These are phyloP conservation scores for Penicillium sclerotigenum DNA, from an alignment of 2,329 filamentous ascomycete species.

Conservation along the genomic window DNA sequence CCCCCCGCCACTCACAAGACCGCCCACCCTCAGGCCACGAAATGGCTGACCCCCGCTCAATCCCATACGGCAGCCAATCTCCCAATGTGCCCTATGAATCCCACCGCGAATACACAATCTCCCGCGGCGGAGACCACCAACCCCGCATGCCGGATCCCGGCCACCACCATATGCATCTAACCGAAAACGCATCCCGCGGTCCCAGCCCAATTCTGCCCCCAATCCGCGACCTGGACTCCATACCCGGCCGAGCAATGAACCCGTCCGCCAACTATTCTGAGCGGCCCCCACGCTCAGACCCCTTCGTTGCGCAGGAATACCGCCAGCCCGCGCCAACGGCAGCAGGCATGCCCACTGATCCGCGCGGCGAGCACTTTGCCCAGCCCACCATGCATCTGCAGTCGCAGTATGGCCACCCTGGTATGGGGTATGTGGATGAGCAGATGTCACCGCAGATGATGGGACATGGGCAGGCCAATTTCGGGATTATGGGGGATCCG, in stretches of 20 bases:
- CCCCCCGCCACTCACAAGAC: constrained; percentile 31
- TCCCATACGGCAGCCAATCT: constrained; percentile 21
- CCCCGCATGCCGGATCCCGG: constrained; percentile 22
- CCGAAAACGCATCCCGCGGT: constrained; percentile 29
- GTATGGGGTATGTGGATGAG: constrained; percentile 34
- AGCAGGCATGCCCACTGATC: constrained; percentile 25
- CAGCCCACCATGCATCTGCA: constrained; percentile 28
- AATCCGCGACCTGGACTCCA: constrained; percentile 36
- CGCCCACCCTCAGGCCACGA: constrained; percentile 31
- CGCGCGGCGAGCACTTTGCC: constrained; percentile 24
- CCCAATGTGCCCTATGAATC: constrained; percentile 24
- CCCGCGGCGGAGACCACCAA: constrained; percentile 15
- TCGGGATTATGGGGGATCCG: constrained; percentile 38
- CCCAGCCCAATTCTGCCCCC: constrained; percentile 39
- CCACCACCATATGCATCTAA: constrained; percentile 18
- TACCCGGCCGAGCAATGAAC: constrained; percentile 29
- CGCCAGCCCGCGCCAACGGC: constrained; percentile 18
- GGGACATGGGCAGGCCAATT: constrained; percentile 35
- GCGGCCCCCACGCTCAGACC: constrained; percentile 27
- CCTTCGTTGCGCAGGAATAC: constrained; percentile 26
- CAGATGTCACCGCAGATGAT: constrained; percentile 31
- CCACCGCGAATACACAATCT: constrained; percentile 27
- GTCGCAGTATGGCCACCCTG: constrained; percentile 28
- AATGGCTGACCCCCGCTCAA: constrained; percentile 30
- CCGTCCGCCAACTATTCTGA: constrained; percentile 23